Evolutionary conservation across 1,284 basidiomycete genomes (phyloP), one percentile per base, ranked within the genome.

Genomic region (Sporisorium graminicola): DNA sequence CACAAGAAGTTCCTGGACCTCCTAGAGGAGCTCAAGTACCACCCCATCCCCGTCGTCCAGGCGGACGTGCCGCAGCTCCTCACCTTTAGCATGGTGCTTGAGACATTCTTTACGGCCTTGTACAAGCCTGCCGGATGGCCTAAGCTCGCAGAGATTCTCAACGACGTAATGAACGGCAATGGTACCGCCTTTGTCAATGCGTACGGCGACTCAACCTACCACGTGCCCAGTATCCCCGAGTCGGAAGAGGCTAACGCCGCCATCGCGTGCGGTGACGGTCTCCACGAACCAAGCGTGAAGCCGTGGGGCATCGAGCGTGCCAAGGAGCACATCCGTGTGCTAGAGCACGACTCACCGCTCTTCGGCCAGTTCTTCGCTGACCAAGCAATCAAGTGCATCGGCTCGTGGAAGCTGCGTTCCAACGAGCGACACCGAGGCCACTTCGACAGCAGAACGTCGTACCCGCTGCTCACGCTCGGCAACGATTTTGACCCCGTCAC

Each of bases 401-500:
- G 62, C 4, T 65, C 70, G 43, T 77, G 67, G 75, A 70, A 65
- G 58, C 46, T 66, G 16, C 73, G 78, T 13, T 65, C 68, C 33
- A 73, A 65, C 58, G 76, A 80, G 42, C 68, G 66, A n/a, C 68
- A 73, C 56, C 60, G 46, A 13, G 78, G 78, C 49, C 31, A 70
- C 29, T 80, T 77, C 33, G 59, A 66, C 47, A 67, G 51, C 73
- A 67, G 62, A 44, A 75, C 78, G 13, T 65, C 76, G 10, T 74
- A 59, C 52, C 78, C 78, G 13, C 33, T 80, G 26, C 73, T 80
- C 27, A 55, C 49, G 18, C 68, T 77, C n/a, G 73, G 76, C 42
- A 80, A 80, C 60, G 72, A 78, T 42, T 78, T 60, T 40, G 78
- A 80, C 37, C 78, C 78, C n/a, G 78, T 78, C 35, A 80, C 78